phyloP scores from a whole-genome alignment of 2,329 filamentous ascomycete genomes.

The Nakataea oryzae region DNA sequence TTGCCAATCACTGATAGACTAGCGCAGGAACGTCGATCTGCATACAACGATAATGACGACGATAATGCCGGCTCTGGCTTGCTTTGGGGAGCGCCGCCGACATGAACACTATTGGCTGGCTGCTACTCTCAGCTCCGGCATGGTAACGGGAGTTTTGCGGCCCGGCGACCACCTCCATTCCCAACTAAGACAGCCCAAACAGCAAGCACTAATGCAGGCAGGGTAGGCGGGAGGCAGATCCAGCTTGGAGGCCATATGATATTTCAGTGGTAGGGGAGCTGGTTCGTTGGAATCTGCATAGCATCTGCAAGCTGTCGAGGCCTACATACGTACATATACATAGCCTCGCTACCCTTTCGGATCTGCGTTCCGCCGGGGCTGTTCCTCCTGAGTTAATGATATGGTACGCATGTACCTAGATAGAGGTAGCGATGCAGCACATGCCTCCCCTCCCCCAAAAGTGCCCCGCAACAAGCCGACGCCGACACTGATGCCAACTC shows the following conservation, averaged over 20 bases:
- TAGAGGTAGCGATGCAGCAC: too few relatives aligned
- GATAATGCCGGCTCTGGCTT: neutral
- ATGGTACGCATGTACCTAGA: neutral
- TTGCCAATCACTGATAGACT: neutral
- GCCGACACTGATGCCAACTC: too few relatives aligned
- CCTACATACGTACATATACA: neutral
- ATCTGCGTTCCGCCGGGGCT: neutral
- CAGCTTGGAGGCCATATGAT: neutral
- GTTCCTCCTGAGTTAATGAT: neutral
- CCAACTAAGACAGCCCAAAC: too few relatives aligned
- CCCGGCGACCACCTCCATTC: neutral
- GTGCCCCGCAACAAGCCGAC: too few relatives aligned
- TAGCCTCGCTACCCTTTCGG: neutral
- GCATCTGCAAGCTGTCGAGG: neutral
- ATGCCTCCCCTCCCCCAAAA: too few relatives aligned
- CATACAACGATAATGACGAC: neutral
- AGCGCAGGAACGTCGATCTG: neutral
- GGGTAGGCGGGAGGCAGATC: neutral
- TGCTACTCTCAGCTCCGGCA: neutral
- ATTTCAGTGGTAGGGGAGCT: neutral
- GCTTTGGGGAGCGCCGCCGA: neutral
- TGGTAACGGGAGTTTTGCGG: neutral
- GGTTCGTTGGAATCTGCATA: neutral
- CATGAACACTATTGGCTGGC: neutral
- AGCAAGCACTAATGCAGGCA: neutral